Conservation (phyloP, 2,329 filamentous ascomycete genomes). For the Penicillium psychrosexuale region DNA sequence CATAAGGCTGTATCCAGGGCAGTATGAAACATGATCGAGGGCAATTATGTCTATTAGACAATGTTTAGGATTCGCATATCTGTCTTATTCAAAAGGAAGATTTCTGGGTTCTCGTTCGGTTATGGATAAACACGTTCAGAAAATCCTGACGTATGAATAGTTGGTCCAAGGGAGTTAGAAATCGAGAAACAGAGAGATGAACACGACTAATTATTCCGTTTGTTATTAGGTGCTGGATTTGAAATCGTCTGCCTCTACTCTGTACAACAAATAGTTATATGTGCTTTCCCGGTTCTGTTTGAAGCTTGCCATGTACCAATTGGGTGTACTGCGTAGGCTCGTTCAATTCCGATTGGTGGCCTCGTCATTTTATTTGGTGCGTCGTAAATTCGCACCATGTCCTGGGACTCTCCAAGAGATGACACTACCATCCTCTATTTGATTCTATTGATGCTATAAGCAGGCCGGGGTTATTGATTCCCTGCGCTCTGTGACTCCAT, state of each 20-base stretch:
- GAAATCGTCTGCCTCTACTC: neutral
- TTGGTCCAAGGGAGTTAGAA: too few species aligned
- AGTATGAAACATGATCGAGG: neutral
- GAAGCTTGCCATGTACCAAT: neutral
- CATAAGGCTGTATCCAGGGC: constrained; percentile 12
- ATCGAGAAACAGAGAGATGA: neutral
- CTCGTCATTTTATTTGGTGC: too few species aligned
- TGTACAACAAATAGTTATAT: neutral
- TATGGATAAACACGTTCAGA: neutral
- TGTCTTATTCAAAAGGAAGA: neutral
- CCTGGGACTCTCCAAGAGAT: too few species aligned
- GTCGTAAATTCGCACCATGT: too few species aligned
- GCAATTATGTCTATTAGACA: neutral
- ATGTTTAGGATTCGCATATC: neutral
- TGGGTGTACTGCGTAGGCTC: too few species aligned
- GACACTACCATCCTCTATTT: neutral
- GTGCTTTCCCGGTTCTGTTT: neutral
- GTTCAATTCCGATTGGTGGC: too few species aligned
- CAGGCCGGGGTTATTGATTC: neutral
- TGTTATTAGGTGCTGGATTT: neutral
- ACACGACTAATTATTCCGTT: neutral
- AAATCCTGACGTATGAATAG: neutral
- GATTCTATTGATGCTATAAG: too few species aligned
- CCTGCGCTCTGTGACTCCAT: neutral
- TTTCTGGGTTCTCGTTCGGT: neutral